These are phyloP conservation scores for Salvia miltiorrhiza DNA, from an alignment of 257 asterid species.

Conservation along the genomic window DNA sequence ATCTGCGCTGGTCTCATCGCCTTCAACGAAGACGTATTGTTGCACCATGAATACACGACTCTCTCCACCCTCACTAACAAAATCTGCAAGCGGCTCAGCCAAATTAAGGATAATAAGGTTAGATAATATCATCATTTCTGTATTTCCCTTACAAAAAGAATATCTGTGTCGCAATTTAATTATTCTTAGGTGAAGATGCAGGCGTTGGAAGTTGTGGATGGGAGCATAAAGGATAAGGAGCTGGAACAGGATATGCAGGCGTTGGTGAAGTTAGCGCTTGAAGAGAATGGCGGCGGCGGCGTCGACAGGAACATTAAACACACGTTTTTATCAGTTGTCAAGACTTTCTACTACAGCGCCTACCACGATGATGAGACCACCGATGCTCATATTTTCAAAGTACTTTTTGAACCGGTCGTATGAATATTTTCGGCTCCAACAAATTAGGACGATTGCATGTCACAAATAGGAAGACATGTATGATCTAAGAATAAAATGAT, in stretches of 20 bases:
- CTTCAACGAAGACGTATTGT: conserved; percentile 20
- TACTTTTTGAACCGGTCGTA: conserved; percentile 24
- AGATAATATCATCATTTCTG: too few species aligned
- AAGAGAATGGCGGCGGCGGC: conserved; percentile 8
- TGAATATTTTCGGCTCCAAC: neutral
- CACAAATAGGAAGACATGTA: too few species aligned
- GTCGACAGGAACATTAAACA: conserved; percentile 25
- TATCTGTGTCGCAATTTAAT: too few species aligned
- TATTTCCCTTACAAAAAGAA: too few species aligned
- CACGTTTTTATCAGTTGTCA: conserved; percentile 33
- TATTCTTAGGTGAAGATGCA: neutral
- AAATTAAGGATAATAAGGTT: conserved; percentile 16
- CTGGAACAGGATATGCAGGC: conserved; percentile 25
- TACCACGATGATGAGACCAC: conserved; percentile 14
- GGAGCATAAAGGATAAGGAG: neutral
- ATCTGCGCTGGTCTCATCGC: conserved; percentile 25
- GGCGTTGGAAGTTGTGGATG: neutral
- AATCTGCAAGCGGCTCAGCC: conserved; percentile 29
- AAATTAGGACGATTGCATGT: too few species aligned
- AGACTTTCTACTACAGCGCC: conserved; percentile 25
- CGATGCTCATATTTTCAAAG: conserved; percentile 23
- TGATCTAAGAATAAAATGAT: too few species aligned
- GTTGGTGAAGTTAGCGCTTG: conserved; percentile 25
- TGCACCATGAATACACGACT: conserved; percentile 25
- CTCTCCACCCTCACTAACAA: conserved; percentile 37